Base-by-base conservation (phyloP, 306 rosid species). In the Corylus americana region DNA sequence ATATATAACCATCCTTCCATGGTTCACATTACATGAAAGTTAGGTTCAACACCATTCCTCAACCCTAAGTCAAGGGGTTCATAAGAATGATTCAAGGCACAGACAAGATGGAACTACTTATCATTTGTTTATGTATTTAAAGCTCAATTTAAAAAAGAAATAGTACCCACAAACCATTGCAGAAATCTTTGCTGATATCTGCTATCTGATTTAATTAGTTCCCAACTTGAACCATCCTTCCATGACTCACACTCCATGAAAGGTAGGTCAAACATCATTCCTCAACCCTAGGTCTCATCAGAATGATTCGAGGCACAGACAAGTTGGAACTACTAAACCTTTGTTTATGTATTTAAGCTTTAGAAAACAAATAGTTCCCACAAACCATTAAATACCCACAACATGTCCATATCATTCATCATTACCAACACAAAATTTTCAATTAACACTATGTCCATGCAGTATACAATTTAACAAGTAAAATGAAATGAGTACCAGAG, bases 41-140 rank as follows among this genome's bases (percentile, higher is more conserved):
- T 76, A 74, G 73, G 79, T 63, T 59, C 59, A 62, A 63, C 48
- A 44, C 18, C 69, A 63, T 44, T 55, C 53, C 71, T 61, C 73
- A 75, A 75, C 72, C 72, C 61, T 75, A 62, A 75, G 79, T 75
- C 79, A 75, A 62, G 42, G 72, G 72, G 18, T 8, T 75, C 59
- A 6, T 63, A 12, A 29, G 66, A 62, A 11, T 5, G 44, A 14
- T 62, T 20, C 8, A 62, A 62, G 31, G 8, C 37, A 0, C 37
- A 25, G 39, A 39, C 44, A 39, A 39, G 5, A 4, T 5, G 5
- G 44, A 39, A 39, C 44, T 39, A 39, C 4, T 39, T 39, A 39
- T 3, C 44, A 42, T 42, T 42, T 59, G 4, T 59, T 20, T 10
- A 1, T 25, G 17, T 25, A 49, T 59, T 12, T 5, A 59, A 27